Conservation (phyloP, 116 monocot species). For the Trichopus zeylanicus region DNA sequence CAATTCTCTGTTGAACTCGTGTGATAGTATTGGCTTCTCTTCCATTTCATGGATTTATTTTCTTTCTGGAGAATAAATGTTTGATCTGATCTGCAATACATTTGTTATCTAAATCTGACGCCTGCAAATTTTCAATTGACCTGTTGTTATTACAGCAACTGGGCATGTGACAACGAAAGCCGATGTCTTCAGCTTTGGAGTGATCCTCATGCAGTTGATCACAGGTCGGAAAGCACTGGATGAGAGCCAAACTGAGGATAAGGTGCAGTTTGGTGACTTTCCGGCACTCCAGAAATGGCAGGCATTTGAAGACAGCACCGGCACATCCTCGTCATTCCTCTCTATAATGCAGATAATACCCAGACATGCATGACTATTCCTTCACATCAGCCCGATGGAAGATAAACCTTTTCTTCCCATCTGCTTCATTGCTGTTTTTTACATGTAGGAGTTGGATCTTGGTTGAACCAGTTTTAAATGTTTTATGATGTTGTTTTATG, state of each 20-base stretch:
- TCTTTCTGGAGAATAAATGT: too few species aligned
- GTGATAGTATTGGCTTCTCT: too few species aligned
- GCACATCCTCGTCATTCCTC: constrained; percentile 6
- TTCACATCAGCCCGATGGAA: constrained; percentile 53
- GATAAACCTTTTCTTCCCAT: too few species aligned
- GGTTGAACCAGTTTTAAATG: too few species aligned
- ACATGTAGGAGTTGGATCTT: too few species aligned
- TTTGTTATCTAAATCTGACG: neutral
- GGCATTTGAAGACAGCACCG: constrained; percentile 11
- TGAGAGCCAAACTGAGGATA: constrained; percentile 28
- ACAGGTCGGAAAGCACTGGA: constrained; percentile 44
- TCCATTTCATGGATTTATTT: too few species aligned
- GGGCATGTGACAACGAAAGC: constrained; percentile 52
- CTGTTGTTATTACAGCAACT: constrained; percentile 17
- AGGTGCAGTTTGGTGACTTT: constrained; percentile 31
- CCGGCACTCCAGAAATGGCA: constrained; percentile 21
- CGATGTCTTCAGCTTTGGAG: constrained; percentile 55
- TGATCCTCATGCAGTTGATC: constrained; percentile 58
- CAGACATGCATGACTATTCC: constrained; percentile 48
- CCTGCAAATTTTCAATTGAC: neutral
- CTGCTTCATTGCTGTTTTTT: too few species aligned
- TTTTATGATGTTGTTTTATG: too few species aligned
- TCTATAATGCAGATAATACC: constrained; percentile 25
- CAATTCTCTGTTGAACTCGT: too few species aligned
- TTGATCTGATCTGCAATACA: neutral